Conservation (phyloP, 331 rosid genomes). For the Malus hybrid region DNA sequence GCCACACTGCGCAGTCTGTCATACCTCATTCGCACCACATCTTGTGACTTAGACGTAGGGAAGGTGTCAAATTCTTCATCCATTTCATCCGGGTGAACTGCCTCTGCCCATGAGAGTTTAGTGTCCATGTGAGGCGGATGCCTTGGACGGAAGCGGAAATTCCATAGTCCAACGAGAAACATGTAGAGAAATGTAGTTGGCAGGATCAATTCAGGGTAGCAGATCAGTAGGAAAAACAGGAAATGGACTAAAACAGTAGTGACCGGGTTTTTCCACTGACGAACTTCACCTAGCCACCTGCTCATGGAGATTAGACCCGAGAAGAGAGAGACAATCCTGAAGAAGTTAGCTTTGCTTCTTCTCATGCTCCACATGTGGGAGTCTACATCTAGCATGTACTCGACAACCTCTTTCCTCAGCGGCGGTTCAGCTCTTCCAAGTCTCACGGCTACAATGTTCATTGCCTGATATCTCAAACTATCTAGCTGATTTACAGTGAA, state of each 20-base stretch:
- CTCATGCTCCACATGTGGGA: constrained; percentile 70
- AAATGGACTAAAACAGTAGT: constrained; percentile 44
- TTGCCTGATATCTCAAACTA: constrained; percentile 45
- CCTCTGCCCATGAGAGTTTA: constrained; percentile 53
- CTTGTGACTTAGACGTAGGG: constrained; percentile 33
- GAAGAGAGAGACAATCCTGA: constrained; percentile 38
- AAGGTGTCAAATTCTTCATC: constrained; percentile 60
- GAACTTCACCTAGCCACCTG: constrained; percentile 43
- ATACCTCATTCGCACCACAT: constrained; percentile 41
- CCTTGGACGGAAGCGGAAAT: constrained; percentile 34
- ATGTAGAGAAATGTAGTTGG: constrained; percentile 49
- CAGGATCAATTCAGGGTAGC: constrained; percentile 46
- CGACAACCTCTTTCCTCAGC: constrained; percentile 48
- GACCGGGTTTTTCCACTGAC: constrained; percentile 43
- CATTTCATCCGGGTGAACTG: constrained; percentile 43
- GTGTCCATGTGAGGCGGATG: constrained; percentile 54
- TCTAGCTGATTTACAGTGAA: constrained; percentile 55
- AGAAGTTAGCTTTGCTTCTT: constrained; percentile 58
- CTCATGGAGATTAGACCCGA: constrained; percentile 36
- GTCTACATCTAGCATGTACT: constrained; percentile 55
- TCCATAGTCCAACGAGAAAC: constrained; percentile 54
- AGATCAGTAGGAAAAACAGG: constrained; percentile 38
- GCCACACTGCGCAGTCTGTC: constrained; percentile 55
- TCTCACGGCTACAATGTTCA: constrained; percentile 44
- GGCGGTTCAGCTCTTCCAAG: constrained; percentile 53